Evolutionary conservation across 805 yeast genomes (phyloP).

Genomic region (Sugiyamaella marilandica): DNA sequence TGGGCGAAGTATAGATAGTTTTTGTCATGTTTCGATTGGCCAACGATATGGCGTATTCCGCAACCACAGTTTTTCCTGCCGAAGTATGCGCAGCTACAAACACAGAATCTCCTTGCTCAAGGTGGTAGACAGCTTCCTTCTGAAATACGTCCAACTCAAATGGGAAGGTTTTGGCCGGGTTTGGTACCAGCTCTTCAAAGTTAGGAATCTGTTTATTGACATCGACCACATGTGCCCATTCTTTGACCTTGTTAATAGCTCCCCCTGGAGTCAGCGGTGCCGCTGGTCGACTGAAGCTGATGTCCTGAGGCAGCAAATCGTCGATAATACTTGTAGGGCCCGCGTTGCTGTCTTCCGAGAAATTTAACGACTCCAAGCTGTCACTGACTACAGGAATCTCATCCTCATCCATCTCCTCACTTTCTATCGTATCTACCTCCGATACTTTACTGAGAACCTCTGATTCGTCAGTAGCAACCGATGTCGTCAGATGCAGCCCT

Average conservation of each 20-base stretch:
- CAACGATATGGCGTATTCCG: constrained; percentile 97
- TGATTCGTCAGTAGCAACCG: constrained; percentile 39
- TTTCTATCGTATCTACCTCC: constrained; percentile 20
- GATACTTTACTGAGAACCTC: constrained; percentile 15
- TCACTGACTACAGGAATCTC: constrained; percentile 17
- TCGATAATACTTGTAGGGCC: constrained; percentile 32
- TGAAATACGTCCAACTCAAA: constrained; percentile 93
- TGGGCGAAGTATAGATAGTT: constrained; percentile 94
- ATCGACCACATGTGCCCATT: constrained; percentile 96
- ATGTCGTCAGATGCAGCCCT: constrained; percentile 49
- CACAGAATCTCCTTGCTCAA: constrained; percentile 97
- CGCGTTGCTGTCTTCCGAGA: constrained; percentile 18
- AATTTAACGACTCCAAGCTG: not conserved
- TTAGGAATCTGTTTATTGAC: constrained; percentile 76
- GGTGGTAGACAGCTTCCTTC: constrained; percentile 92
- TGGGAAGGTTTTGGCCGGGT: constrained; percentile 92
- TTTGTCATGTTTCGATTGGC: constrained; percentile 94
- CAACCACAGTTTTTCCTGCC: constrained; percentile 97
- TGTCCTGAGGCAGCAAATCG: constrained; percentile 46
- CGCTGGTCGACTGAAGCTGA: constrained; percentile 42
- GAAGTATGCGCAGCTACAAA: constrained; percentile 99
- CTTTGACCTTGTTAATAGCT: constrained; percentile 38
- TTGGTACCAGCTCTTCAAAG: constrained; percentile 83
- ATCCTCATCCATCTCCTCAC: constrained; percentile 16
- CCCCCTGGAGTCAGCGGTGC: constrained; percentile 16